phyloP scores from a whole-genome alignment of 345 rosid species.

The Mercurialis annua region DNA sequence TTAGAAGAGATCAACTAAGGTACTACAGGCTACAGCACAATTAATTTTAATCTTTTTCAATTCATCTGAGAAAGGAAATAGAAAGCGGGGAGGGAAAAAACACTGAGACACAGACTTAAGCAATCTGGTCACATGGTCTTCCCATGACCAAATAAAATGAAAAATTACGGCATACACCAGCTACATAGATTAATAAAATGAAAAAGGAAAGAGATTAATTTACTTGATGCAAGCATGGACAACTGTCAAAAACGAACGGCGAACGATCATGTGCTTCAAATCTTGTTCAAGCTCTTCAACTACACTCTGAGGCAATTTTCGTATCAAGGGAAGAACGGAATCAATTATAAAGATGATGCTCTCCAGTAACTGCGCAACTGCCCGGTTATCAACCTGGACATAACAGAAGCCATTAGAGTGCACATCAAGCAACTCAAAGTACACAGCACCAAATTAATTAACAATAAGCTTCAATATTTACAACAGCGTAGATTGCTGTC shows the following conservation, averaged over 20 bases:
- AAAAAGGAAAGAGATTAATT: constrained; percentile 20
- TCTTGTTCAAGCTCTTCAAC: constrained; percentile 94
- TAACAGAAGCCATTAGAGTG: constrained; percentile 21
- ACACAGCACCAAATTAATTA: not conserved
- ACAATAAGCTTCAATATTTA: not conserved
- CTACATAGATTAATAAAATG: constrained; percentile 1
- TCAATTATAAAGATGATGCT: constrained; percentile 88
- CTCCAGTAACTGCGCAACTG: constrained; percentile 83
- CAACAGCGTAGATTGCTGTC: not conserved
- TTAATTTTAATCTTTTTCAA: not conserved
- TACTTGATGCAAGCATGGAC: constrained; percentile 99
- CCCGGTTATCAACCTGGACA: constrained; percentile 80
- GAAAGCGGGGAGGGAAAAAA: not conserved
- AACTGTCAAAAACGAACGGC: constrained; percentile 92
- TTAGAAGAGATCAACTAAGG: not conserved
- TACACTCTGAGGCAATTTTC: constrained; percentile 72
- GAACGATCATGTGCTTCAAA: constrained; percentile 90
- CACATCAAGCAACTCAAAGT: not conserved
- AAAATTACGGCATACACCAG: constrained; percentile 2
- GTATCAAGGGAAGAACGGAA: constrained; percentile 80
- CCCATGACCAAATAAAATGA: not conserved
- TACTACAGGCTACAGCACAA: not conserved
- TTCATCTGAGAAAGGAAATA: not conserved
- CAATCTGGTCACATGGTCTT: not conserved
- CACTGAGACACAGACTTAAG: not conserved